These are phyloP conservation scores for Phylloporus sp. DNA, from an alignment of 768 basidiomycete genomes.

Conservation along the genomic window DNA sequence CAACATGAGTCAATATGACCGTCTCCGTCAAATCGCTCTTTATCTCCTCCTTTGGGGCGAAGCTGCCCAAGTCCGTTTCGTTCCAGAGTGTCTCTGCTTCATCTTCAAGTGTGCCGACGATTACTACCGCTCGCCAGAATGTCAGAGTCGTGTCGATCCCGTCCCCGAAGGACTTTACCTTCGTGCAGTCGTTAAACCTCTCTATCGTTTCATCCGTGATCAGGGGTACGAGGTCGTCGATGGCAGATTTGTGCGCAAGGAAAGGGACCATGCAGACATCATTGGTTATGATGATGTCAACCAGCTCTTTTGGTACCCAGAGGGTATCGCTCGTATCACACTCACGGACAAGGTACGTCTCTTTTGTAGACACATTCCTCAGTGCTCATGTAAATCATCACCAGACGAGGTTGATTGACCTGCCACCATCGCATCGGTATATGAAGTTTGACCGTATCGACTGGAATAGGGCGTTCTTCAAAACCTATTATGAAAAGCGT, in stretches of 20 bases:
- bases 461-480: slow-evolving; percentile 97
- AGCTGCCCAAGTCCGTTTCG: slow-evolving; percentile 94
- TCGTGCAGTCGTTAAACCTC: slow-evolving; percentile 82
- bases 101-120: slow-evolving; percentile 99
- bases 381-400: neutral
- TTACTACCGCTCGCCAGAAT: slow-evolving; percentile 98
- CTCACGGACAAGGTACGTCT: slow-evolving; percentile 78
- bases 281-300: slow-evolving; percentile 99
- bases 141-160: slow-evolving; percentile 86
- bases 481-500: slow-evolving; percentile 97
- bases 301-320: slow-evolving; percentile 99
- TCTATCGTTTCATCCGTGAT: slow-evolving; percentile 95
- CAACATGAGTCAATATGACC: slow-evolving; percentile 97
- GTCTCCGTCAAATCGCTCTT: slow-evolving; percentile 92
- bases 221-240: slow-evolving; percentile 97
- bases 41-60: slow-evolving; percentile 98
- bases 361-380: neutral
- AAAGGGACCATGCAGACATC: slow-evolving; percentile 89
- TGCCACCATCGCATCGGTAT: slow-evolving; percentile 88
- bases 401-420: slow-evolving; percentile 86
- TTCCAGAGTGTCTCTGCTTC: slow-evolving; percentile 96
- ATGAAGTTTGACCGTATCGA: slow-evolving; percentile 97
- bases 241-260: slow-evolving; percentile 89
- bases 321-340: slow-evolving; percentile 91
- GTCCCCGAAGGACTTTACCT: slow-evolving; percentile 96